Percentiles rank a stretch among this genome's conserved stretches.
Conservation (phyloP, 129 eudicot species). For the Glebionis coronaria region DNA sequence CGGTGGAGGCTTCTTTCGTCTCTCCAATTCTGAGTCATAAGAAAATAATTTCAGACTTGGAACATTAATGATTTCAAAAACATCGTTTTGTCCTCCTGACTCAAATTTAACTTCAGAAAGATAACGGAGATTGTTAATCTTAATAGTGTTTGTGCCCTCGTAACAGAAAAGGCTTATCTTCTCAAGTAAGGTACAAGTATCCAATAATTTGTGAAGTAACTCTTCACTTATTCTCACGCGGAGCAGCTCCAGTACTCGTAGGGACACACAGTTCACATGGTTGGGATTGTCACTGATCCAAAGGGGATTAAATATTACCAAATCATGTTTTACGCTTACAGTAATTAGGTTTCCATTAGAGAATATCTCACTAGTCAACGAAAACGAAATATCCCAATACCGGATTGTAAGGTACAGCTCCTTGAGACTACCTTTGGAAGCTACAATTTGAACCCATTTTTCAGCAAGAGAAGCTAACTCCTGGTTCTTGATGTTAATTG, state of each 20-base stretch:
- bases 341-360: not conserved
- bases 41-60: not conserved
- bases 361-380: not conserved
- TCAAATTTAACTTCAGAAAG: not conserved
- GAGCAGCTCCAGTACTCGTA: not conserved
- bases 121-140: slow-evolving; percentile 9
- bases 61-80: not conserved
- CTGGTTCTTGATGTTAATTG: too few species aligned
- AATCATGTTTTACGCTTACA: not conserved
- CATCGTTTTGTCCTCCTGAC: not conserved
- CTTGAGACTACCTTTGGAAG: slow-evolving; percentile 1
- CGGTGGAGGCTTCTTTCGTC: not conserved
- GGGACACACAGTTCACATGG: not conserved
- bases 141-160: not conserved
- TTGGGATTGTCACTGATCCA: not conserved
- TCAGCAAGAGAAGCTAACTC: not conserved
- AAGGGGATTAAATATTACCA: not conserved
- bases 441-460: not conserved
- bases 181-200: slow-evolving; percentile 11
- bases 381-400: not conserved
- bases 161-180: not conserved
- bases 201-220: not conserved
- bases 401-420: not conserved
- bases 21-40: not conserved
- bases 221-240: not conserved